Conservation (phyloP, 2,329 filamentous ascomycete genomes). For the Helotiales sp. region DNA sequence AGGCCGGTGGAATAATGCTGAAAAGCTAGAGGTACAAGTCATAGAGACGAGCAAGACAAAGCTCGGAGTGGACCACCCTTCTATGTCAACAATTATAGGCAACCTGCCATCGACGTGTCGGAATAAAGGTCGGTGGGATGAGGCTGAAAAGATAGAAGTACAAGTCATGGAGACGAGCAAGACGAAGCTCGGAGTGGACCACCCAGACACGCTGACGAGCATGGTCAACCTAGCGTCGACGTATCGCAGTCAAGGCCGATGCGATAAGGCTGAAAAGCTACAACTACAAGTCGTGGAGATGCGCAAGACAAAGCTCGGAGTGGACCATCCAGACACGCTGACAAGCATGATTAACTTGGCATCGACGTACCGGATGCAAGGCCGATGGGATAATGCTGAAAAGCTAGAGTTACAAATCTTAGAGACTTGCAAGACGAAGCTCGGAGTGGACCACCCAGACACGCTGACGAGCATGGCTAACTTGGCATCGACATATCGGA, state of each 20-base stretch:
- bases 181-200: slow-evolving; percentile 9
- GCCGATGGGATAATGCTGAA: slow-evolving; percentile 14
- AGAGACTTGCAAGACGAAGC: slow-evolving; percentile 8
- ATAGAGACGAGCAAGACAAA: too few relatives aligned
- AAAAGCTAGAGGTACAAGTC: too few relatives aligned
- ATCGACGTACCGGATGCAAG: slow-evolving; percentile 4
- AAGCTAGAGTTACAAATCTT: slow-evolving; percentile 5
- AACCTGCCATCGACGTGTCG: too few relatives aligned
- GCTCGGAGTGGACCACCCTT: too few relatives aligned
- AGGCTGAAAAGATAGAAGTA: slow-evolving; percentile 9
- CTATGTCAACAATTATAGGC: too few relatives aligned
- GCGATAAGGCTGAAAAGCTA: slow-evolving; percentile 13
- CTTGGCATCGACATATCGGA: slow-evolving; percentile 11
- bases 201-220: slow-evolving; percentile 12
- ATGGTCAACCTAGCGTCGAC: slow-evolving; percentile 16
- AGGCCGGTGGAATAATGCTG: too few relatives aligned
- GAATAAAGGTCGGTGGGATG: slow-evolving; percentile 15
- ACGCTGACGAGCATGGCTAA: slow-evolving; percentile 19
- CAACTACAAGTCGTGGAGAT: slow-evolving; percentile 15
- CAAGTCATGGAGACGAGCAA: slow-evolving; percentile 10
- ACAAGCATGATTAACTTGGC: slow-evolving; percentile 7
- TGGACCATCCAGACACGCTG: slow-evolving; percentile 11
- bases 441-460: slow-evolving; percentile 3
- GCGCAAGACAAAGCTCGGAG: slow-evolving; percentile 10
- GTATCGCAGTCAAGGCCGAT: slow-evolving; percentile 5